Evolutionary conservation across 1,139 yeast species (phyloP).

Genomic region (Pichia sp.): DNA sequence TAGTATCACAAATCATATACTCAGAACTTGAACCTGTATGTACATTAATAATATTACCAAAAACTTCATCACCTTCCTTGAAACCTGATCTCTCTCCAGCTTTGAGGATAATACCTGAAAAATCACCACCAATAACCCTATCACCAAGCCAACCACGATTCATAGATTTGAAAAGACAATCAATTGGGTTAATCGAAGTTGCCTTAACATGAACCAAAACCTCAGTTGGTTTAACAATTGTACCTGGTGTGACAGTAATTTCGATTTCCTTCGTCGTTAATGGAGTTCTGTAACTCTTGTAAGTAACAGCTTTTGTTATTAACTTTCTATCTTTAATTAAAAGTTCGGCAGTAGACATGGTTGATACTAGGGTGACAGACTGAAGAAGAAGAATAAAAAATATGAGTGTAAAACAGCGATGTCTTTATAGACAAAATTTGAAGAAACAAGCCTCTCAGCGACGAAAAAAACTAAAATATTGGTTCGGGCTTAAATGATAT

Average conservation of each 20-base stretch:
- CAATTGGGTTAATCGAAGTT: constrained; percentile 66
- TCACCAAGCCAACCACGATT: constrained; percentile 28
- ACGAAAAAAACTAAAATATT: no score
- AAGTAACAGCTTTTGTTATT: constrained; percentile 16
- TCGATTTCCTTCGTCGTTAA: constrained; percentile 13
- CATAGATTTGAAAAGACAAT: constrained; percentile 37
- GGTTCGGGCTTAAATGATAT: no score
- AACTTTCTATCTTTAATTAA: constrained; percentile 10
- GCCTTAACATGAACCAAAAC: constrained; percentile 53
- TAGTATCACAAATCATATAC: constrained; percentile 41
- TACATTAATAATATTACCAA: constrained; percentile 46
- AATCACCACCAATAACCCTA: constrained; percentile 53
- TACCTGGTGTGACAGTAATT: constrained; percentile 6
- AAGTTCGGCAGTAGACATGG: constrained; percentile 1
- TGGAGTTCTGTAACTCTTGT: constrained; percentile 16
- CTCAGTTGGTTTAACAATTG: constrained; percentile 35
- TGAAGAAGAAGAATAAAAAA: no score
- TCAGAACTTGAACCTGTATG: constrained; percentile 48
- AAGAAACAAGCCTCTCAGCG: no score
- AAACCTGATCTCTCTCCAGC: constrained; percentile 42
- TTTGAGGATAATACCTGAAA: constrained; percentile 53
- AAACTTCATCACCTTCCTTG: constrained; percentile 56
- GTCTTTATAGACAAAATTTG: no score
- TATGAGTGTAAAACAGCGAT: no score
- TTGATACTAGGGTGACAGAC: no score